These are phyloP conservation scores for Irpex sp. DNA, from an alignment of 1,284 basidiomycete genomes.

Conservation along the genomic window DNA sequence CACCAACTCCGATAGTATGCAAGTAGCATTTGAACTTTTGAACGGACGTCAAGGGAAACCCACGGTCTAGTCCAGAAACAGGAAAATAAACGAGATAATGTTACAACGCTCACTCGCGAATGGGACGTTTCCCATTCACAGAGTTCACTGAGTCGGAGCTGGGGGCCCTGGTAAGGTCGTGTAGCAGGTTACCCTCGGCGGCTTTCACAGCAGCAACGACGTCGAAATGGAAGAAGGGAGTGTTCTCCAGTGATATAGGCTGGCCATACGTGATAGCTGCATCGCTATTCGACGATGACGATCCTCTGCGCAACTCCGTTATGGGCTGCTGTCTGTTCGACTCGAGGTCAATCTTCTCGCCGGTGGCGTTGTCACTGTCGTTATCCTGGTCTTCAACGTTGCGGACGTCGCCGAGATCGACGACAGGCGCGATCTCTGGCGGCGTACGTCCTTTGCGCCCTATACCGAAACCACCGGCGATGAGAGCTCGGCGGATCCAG, in stretches of 20 bases:
- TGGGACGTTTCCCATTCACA: slow-evolving; percentile 8
- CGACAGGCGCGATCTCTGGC: slow-evolving; percentile 72
- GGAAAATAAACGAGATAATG: background rate
- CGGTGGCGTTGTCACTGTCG: background rate
- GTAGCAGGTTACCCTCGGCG: slow-evolving; percentile 45
- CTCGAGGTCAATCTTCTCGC: slow-evolving; percentile 24
- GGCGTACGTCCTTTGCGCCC: slow-evolving; percentile 44
- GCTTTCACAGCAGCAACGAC: slow-evolving; percentile 68
- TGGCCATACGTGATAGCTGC: slow-evolving; percentile 22
- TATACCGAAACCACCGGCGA: slow-evolving; percentile 84
- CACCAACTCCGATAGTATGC: too few relatives aligned
- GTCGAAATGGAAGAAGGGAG: slow-evolving; percentile 89
- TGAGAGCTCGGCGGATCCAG: slow-evolving; percentile 89
- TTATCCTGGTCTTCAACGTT: background rate
- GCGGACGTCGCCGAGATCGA: slow-evolving; percentile 51
- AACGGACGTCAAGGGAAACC: too few relatives aligned
- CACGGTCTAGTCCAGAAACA: too few relatives aligned
- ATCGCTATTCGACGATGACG: background rate
- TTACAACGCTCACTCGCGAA: background rate
- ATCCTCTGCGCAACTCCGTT: slow-evolving; percentile 5
- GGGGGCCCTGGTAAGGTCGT: background rate
- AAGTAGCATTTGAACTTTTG: too few relatives aligned
- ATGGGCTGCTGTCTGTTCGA: slow-evolving; percentile 5
- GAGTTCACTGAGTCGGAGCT: slow-evolving; percentile 1
- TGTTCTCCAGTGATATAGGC: slow-evolving; percentile 51